Base-by-base conservation (phyloP, 2,329 filamentous ascomycete species). In the Paracoccidioides brasiliensis region DNA sequence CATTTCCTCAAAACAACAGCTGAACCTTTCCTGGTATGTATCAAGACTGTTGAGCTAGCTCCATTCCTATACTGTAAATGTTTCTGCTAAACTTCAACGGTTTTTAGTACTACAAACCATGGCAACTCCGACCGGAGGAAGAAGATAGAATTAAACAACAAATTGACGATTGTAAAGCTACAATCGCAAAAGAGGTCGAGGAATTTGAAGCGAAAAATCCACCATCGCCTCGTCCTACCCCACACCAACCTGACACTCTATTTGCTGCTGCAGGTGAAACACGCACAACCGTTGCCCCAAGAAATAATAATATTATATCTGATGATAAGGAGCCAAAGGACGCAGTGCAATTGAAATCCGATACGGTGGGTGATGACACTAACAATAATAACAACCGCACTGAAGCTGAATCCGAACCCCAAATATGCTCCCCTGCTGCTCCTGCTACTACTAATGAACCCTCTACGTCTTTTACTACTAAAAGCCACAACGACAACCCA, bases 101-200 rank as follows among this genome's bases (percentile, higher is more conserved):
- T 37, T 7, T 44, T 10, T 60, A 95, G 89, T 91, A 86, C 69
- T 96, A 93, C 70, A 83, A 85, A 48, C 91, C 91, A 0, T 94
- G 86, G 85, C 83, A 89, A 63, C 76, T 87, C 55, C 82, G 81
- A 37, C 69, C 74, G 4, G 77, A 80, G 46, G 85, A 96, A 67
- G 81, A 90, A 68, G 79, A 82, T 4, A 76, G 70, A 9, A 87
- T 96, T 66, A 78, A 83, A 48, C 74, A 78, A 4, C 90, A 95
- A 68, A 76, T 88, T 33, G 75, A 78, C 49, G 80, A 85, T 53
- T 80, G 80, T 14, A 79, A 89, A 67, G 76, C 74, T 1, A 75
- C 68, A 5, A 82, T 94, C 60, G 77, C 80, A 15, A 76, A 73
- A 56, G 88, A 96, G 67, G 66, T 78, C 32, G 76, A 77, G 52